Conservation (phyloP, 495 filamentous ascomycete genomes). For the Talaromyces trachyspermus region DNA sequence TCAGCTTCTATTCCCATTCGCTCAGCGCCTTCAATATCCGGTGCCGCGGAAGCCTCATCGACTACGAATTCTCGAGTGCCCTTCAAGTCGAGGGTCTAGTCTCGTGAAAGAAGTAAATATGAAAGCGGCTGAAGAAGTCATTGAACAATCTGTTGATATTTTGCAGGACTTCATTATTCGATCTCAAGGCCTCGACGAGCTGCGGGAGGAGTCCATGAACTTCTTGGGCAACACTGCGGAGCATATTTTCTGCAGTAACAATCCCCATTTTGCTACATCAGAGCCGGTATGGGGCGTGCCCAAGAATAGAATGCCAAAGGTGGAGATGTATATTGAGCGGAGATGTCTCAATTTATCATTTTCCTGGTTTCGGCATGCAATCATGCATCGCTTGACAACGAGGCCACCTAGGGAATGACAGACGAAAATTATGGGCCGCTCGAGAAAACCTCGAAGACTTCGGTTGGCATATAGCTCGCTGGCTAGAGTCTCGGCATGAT, state of each 20-base stretch:
- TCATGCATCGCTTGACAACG: conserved; percentile 66
- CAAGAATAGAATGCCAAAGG: conserved; percentile 77
- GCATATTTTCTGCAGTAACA: conserved; percentile 66
- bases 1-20: conserved; percentile 73
- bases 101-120: conserved; percentile 68
- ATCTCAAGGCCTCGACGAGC: conserved; percentile 63
- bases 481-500: conserved; percentile 78
- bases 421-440: conserved; percentile 76
- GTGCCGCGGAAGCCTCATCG: conserved; percentile 67
- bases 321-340: conserved; percentile 74
- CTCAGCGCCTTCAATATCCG: conserved; percentile 64
- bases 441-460: conserved; percentile 43
- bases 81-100: conserved; percentile 58
- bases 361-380: conserved; percentile 55
- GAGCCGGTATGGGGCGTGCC: conserved; percentile 83
- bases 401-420: conserved; percentile 79
- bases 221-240: conserved; percentile 61
- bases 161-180: conserved; percentile 72
- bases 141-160: conserved; percentile 73
- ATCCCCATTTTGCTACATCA: conserved; percentile 69
- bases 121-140: conserved; percentile 63
- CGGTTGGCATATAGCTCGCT: conserved; percentile 52
- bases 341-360: conserved; percentile 63
- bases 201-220: conserved; percentile 64
- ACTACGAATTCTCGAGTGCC: conserved; percentile 59